Base-by-base conservation (phyloP, 2,329 filamentous ascomycete genomes). In the Sordariomycetes sp. region DNA sequence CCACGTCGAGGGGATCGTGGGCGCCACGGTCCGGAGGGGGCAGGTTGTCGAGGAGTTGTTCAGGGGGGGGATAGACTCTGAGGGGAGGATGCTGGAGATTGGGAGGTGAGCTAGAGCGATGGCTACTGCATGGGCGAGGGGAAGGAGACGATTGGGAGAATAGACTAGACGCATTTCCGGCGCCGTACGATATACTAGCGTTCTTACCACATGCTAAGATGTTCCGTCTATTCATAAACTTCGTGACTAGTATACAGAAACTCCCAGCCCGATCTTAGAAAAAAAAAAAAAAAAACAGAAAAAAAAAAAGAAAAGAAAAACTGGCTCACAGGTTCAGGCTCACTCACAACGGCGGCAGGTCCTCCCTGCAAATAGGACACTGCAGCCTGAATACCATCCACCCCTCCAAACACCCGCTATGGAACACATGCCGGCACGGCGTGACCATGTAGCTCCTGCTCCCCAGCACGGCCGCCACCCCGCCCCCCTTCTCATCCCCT, bases 311-410 rank as follows among this genome's bases (percentile, higher is more conserved):
- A n/a, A n/a, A n/a, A n/a, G n/a, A n/a, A n/a, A n/a, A n/a, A n/a
- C n/a, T n/a, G n/a, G n/a, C n/a, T n/a, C n/a, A n/a, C n/a, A n/a
- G n/a, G n/a, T n/a, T n/a, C n/a, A n/a, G n/a, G n/a, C n/a, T 32
- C 28, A 3, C 8, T 74, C 78, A 96, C 67, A 96, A 71, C 51
- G 91, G 89, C 55, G 92, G 92, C 65, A 97, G 70, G 59, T 87
- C 86, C 73, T 96, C 91, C 63, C 94, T 80, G 71, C 94, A 97
- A 62, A 96, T 96, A 1, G 94, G 94, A 72, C 94, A 99, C 73
- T 96, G 90, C 65, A 99, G 71, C 59, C 92, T 76, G 68, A 95
- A 90, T 67, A 89, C 81, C 87, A 99, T 94, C 94, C 94, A 97
- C 45, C 90, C 90, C 72, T 97, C 92, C 63, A 99, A 73, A 70